Conservation (phyloP, 2,329 filamentous ascomycete genomes). For the Phoma herbarum region DNA sequence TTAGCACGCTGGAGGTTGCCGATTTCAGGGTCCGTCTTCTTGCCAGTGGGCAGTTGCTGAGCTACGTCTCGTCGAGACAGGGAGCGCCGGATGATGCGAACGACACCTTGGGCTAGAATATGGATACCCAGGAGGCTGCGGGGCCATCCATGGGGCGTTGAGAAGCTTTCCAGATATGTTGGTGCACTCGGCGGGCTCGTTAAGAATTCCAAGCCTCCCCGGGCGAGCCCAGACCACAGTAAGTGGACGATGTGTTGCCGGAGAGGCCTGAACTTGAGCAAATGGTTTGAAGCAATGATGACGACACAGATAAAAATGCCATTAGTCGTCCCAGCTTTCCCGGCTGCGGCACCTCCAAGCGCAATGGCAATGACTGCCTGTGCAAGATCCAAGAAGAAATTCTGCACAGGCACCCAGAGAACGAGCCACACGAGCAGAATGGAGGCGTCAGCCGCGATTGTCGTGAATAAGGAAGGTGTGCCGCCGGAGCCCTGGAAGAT, state of each 20-base stretch:
- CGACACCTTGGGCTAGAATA: conserved; percentile 76
- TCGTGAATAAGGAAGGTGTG: conserved; percentile 84
- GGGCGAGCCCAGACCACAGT: conserved; percentile 51
- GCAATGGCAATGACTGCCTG: conserved; percentile 94
- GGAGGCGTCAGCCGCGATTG: conserved; percentile 83
- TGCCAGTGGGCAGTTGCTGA: conserved; percentile 47
- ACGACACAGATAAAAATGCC: conserved; percentile 76
- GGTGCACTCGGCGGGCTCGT: conserved; percentile 50
- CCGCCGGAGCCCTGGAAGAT: conserved; percentile 89
- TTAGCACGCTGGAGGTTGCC: conserved; percentile 52
- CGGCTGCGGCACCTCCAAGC: conserved; percentile 80
- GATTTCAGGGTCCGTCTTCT: conserved; percentile 68
- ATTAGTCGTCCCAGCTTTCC: conserved; percentile 72
- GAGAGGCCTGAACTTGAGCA: conserved; percentile 63
- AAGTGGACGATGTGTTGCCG: conserved; percentile 54
- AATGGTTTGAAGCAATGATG: conserved; percentile 66
- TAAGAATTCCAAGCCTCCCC: conserved; percentile 52
- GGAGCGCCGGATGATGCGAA: conserved; percentile 69
- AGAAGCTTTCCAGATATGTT: conserved; percentile 48
- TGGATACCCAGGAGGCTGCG: conserved; percentile 76
- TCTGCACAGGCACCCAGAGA: conserved; percentile 85
- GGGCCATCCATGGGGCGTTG: conserved; percentile 68
- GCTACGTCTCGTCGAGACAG: conserved; percentile 50
- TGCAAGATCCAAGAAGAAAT: conserved; percentile 86
- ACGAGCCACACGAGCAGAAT: conserved; percentile 88